phyloP scores from a whole-genome alignment of 345 rosid genomes.

The Boechera stricta region DNA sequence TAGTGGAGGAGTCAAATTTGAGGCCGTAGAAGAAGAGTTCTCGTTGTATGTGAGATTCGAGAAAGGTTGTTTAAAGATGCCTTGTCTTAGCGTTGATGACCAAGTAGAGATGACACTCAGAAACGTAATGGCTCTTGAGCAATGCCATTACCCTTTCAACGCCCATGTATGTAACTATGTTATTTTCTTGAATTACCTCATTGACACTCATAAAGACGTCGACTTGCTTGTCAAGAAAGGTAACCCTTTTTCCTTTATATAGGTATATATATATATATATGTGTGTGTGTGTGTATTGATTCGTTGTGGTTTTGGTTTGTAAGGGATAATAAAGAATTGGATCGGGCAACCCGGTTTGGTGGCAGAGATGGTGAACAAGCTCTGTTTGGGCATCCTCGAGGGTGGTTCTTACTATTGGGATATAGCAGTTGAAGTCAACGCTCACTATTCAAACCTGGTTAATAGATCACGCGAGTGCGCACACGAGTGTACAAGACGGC shows the following conservation, averaged over 20 bases:
- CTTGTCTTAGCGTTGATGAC: not conserved
- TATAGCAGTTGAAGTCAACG: not conserved
- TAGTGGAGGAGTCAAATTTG: not conserved
- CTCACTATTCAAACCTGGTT: no score
- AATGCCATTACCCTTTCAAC: not conserved
- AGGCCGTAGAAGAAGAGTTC: not conserved
- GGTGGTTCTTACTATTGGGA: not conserved
- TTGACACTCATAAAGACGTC: constrained; percentile 18
- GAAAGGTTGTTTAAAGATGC: not conserved
- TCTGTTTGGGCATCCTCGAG: not conserved
- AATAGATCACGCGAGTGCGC: not conserved
- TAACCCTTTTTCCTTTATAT: not conserved
- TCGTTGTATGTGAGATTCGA: not conserved
- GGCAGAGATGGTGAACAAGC: constrained; percentile 17
- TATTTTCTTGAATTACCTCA: constrained; percentile 19
- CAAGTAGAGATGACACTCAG: not conserved
- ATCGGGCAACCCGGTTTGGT: not conserved
- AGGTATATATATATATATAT: no score
- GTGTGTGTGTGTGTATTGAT: not conserved
- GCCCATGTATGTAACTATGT: not conserved
- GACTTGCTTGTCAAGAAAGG: constrained; percentile 33
- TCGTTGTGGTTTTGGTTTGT: not conserved
- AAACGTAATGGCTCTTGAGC: constrained; percentile 16
- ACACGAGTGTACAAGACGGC: not conserved
- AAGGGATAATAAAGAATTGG: constrained; percentile 14